Evolutionary conservation across 2,329 filamentous ascomycete species (phyloP).

Genomic region (Cladosporium sp.): DNA sequence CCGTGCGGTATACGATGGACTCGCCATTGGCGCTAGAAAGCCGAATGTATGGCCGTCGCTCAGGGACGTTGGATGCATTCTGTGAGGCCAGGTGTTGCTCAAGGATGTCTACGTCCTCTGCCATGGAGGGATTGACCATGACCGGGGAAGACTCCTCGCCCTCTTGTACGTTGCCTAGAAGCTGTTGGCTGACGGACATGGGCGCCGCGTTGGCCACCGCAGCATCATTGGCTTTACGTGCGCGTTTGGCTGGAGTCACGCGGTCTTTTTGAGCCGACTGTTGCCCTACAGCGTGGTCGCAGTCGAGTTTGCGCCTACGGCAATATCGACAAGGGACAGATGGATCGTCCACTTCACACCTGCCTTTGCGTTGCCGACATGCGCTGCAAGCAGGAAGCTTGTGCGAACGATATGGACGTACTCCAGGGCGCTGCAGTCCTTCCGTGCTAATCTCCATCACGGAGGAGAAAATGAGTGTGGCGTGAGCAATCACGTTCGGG

Average conservation of each 20-base stretch:
- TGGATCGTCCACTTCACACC: constrained; percentile 10
- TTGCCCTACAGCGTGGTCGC: neutral
- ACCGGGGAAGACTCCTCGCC: constrained; percentile 1
- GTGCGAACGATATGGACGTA: constrained; percentile 17
- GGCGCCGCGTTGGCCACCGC: neutral
- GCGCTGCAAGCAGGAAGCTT: constrained; percentile 14
- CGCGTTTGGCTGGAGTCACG: neutral
- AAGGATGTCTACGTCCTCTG: constrained; percentile 44
- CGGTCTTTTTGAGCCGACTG: neutral
- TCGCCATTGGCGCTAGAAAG: constrained; percentile 48
- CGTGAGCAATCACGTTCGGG: neutral
- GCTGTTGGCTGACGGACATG: neutral
- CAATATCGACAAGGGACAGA: constrained; percentile 14
- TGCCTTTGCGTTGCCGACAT: constrained; percentile 13
- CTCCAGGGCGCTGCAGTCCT: neutral
- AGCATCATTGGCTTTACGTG: neutral
- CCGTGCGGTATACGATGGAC: constrained; percentile 46
- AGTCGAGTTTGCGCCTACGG: neutral
- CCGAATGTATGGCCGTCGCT: constrained; percentile 49
- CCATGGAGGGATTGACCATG: constrained; percentile 43
- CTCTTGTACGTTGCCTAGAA: neutral
- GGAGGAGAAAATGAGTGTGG: neutral
- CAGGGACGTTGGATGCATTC: constrained; percentile 27
- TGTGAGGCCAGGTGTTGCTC: constrained; percentile 42
- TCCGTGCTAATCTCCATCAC: neutral